Evolutionary conservation across 306 rosid species (phyloP), one percentile per base, ranked within the genome.

Genomic region (Citrullus amarus): DNA sequence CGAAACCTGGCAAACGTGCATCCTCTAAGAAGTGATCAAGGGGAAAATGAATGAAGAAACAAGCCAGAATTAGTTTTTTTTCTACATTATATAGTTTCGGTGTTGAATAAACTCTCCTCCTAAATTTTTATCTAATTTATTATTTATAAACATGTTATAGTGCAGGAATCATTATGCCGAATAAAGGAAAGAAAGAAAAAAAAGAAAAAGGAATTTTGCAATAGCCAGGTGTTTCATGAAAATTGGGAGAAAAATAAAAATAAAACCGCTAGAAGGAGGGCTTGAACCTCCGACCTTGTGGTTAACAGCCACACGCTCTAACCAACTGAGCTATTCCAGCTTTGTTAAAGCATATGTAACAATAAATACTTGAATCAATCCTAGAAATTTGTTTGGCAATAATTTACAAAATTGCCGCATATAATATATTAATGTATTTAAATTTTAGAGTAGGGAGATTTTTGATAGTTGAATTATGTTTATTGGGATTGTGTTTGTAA

Each of bases 311-410:
- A 67, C 53, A 67, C 30, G 53, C 53, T 67, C 74, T 67, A 67
- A 39, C 74, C 74, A 67, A 67, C 53, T 67, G 74, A 67, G 74
- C 74, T 67, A 67, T 67, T 67, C 74, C 53, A 67, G 74, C 70
- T 15, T 46, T 43, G 46, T 6, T 43, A 8, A 6, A 6, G 1
- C 11, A 2, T 0, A 43, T 43, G 46, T 6, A 43, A 43, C 9
- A 43, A 6, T 0, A 43, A 0, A 6, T 1, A 43, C 10, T 43
- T 43, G 7, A 43, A 43, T 32, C 36, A 32, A 32, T 32, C 34
- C 28, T 25, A 25, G 28, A 25, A 25, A 25, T 25, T 0, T 25
- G 28, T 25, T 25, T 25, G 28, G 28, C 28, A 25, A 0, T 25
- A 25, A 25, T 25, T 25, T 25, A 25, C 28, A 1, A 25, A 25